phyloP scores from a whole-genome alignment of 2,329 filamentous ascomycete genomes.

The Epichloe sp. region DNA sequence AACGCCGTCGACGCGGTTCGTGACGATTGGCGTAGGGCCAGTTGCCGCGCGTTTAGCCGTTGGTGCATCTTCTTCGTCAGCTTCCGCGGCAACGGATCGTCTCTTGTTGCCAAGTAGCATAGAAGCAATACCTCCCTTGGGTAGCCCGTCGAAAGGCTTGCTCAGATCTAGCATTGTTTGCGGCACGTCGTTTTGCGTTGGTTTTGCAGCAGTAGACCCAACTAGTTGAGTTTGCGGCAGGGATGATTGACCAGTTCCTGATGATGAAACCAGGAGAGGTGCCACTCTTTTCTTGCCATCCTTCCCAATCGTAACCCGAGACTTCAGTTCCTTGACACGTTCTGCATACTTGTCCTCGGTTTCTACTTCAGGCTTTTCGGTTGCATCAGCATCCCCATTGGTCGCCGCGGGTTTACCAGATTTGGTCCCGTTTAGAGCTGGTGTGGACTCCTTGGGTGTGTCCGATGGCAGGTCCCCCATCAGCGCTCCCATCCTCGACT shows the following conservation, averaged over 20 bases:
- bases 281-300: conserved; percentile 95
- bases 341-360: conserved; percentile 39
- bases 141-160: conserved; percentile 85
- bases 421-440: conserved; percentile 40
- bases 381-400: conserved; percentile 24
- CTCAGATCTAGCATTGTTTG: conserved; percentile 80
- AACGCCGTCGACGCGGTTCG: conserved; percentile 64
- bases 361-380: conserved; percentile 28
- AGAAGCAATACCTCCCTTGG: conserved; percentile 73
- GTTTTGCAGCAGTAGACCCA: conserved; percentile 54
- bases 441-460: conserved; percentile 34
- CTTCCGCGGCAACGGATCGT: conserved; percentile 60
- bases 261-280: conserved; percentile 80
- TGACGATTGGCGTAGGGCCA: conserved; percentile 60
- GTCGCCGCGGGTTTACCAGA: conserved; percentile 24
- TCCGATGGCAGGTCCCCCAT: conserved; percentile 65
- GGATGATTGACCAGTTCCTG: conserved; percentile 75
- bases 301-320: conserved; percentile 86
- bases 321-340: conserved; percentile 56
- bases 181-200: conserved; percentile 55
- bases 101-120: conserved; percentile 90
- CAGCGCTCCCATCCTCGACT: conserved; percentile 93
- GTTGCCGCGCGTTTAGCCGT: conserved; percentile 39
- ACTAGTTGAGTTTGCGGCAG: conserved; percentile 81
- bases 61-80: conserved; percentile 52